These are phyloP conservation scores for Apiotrichum domesticum DNA, from an alignment of 1,284 basidiomycete genomes.

Conservation along the genomic window DNA sequence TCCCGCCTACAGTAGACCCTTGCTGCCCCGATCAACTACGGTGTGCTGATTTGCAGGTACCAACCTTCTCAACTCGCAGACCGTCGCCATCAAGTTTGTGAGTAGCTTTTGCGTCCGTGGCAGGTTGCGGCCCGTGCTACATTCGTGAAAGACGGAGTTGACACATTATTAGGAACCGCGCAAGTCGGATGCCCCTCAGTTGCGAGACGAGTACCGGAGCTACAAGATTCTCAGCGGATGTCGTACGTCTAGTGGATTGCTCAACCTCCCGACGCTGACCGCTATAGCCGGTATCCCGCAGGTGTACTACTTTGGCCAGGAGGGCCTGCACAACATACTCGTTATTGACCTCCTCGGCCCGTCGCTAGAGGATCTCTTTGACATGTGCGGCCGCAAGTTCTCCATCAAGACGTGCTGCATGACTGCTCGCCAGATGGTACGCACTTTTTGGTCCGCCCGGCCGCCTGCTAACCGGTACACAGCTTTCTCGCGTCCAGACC, in stretches of 20 bases:
- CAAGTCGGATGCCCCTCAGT: slow-evolving; percentile 92
- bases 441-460: slow-evolving; percentile 47
- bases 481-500: slow-evolving; percentile 84
- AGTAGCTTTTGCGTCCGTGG: slow-evolving; percentile 41
- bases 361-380: slow-evolving; percentile 95
- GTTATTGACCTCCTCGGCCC: slow-evolving; percentile 93
- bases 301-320: slow-evolving; percentile 96
- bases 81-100: slow-evolving; percentile 97
- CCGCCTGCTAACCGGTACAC: slow-evolving; percentile 51
- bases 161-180: slow-evolving; percentile 66
- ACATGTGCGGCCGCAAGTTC: slow-evolving; percentile 99
- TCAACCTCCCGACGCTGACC: slow-evolving; percentile 3
- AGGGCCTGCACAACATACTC: slow-evolving; percentile 94
- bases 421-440: slow-evolving; percentile 92
- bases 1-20: too few relatives aligned
- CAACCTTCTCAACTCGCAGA: slow-evolving; percentile 89
- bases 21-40: too few relatives aligned
- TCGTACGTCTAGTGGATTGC: slow-evolving; percentile 57
- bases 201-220: slow-evolving; percentile 92
- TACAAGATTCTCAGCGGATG: slow-evolving; percentile 92
- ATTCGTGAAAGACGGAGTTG: slow-evolving; percentile 2
- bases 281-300: slow-evolving; percentile 76
- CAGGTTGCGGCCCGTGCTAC: too few relatives aligned
- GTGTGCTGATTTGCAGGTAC: slow-evolving; percentile 56
- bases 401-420: slow-evolving; percentile 95